Base-by-base conservation (phyloP, 495 filamentous ascomycete species). In the Aspergillus steynii region DNA sequence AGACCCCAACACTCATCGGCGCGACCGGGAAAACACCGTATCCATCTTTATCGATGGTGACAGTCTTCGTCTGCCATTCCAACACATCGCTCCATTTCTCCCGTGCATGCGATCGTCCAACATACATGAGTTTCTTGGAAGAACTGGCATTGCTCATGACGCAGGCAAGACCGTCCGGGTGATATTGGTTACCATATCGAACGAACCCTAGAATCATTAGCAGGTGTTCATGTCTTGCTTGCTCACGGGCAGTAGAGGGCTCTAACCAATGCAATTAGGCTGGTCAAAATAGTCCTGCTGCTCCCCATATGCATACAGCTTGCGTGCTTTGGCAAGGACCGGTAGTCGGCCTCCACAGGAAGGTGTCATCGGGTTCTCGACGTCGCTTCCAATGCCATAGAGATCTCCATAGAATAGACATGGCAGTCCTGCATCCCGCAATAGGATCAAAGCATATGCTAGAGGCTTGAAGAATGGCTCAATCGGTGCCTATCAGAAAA, bases 341-440 rank as follows among this genome's bases (percentile, higher is more conserved):
- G 88, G 82, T 0, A 92, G 78, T 25, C 79, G 77, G 32, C 81
- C 82, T 55, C 81, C 78, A 66, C 86, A 89, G 9, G 86, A 81
- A 4, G 88, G 85, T 2, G 79, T 78, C 54, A 82, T 81, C 3
- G 83, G 74, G 27, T 79, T 70, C 29, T 81, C 71, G 42, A 62
- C 64, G 53, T 67, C 71, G 10, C 74, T 82, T 60, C 79, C 71
- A 61, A 88, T 85, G n/a, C 89, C 88, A 68, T 90, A 92, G 9
- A 92, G 63, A 63, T 93, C 89, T 32, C 89, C 89, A 67, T 88
- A 92, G 68, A 89, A 93, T 54, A 90, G 64, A 62, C 88, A 91
- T 0, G 89, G 89, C 59, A 87, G 87, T 37, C 89, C 88, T 12
- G 78, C 70, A 45, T 77, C 68, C 27, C 87, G 85, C 25, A 91